Evolutionary conservation across 441 rosid genomes (phyloP), one percentile per base, ranked within the genome.

Genomic region (Monsonia emarginata): DNA sequence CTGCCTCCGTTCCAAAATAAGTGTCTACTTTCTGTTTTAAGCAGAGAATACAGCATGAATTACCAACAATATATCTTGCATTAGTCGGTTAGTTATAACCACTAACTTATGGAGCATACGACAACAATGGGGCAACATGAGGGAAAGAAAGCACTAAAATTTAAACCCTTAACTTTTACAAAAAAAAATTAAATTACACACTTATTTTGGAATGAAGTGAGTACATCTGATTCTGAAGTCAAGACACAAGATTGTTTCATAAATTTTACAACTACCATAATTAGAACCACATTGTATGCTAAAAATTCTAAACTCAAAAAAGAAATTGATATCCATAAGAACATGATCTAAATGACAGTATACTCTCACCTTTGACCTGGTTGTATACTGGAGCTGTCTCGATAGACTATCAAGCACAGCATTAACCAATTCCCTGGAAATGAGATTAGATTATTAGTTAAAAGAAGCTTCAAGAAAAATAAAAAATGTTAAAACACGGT

Each of bases 341-440:
- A 60, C 56, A 28, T 4, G 19, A 32, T 18, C 30, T 16, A 4
- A 57, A 61, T 25, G n/a, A 19, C 32, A 59, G 44, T 21, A n/a
- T 4, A 48, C 9, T 62, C 34, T 56, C 74, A 94, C 99, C 99
- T 89, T 89, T 74, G 80, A 87, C 79, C 93, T 86, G 70, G 83
- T 82, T 63, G 81, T 71, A 74, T 95, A 95, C 21, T 81, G 81
- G 63, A 95, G 97, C 83, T 84, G 81, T 74, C 81, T 85, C 58
- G 98, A 87, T 70, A 95, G 76, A 78, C 78, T 86, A 83, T 89
- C 85, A 70, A 95, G 86, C 64, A 82, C 90, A 18, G 76, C 78
- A 64, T 61, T 81, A 69, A 87, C 92, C 81, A 95, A 72, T 72
- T 85, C 98, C 90, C 99, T 95, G 82, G 56, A 79, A 38, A 40